Evolutionary conservation across 2,329 filamentous ascomycete species (phyloP).

Genomic region (Alternaria brassicicola): DNA sequence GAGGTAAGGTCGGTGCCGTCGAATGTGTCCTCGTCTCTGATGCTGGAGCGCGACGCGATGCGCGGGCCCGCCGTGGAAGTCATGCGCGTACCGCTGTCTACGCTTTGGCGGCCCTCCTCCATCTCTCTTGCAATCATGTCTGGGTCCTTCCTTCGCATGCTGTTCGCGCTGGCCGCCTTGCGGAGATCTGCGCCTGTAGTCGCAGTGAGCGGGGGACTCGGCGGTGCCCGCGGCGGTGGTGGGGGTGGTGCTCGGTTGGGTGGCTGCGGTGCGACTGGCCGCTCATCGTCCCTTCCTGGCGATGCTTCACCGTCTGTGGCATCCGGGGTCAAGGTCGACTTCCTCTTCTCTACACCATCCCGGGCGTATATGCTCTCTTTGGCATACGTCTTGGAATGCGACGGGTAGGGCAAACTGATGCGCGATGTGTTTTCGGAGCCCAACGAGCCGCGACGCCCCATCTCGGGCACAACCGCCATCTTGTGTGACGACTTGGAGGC

Average conservation of each 20-base stretch:
- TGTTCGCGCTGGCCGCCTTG: conserved; percentile 53
- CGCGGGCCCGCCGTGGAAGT: conserved; percentile 45
- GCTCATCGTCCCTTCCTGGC: conserved; percentile 31
- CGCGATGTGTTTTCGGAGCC: conserved; percentile 47
- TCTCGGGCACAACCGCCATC: conserved; percentile 54
- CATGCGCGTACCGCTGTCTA: conserved; percentile 48
- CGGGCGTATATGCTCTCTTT: conserved; percentile 77
- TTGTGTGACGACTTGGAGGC: conserved; percentile 39
- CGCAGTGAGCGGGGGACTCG: conserved; percentile 56
- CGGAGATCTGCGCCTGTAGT: conserved; percentile 50
- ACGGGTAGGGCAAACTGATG: conserved; percentile 71
- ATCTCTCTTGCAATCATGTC: conserved; percentile 46
- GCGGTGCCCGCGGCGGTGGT: conserved; percentile 46
- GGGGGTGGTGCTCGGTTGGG: conserved; percentile 27
- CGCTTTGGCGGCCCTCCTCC: conserved; percentile 49
- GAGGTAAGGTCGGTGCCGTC: conserved; percentile 53
- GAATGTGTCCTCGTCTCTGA: conserved; percentile 47
- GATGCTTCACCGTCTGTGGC: conserved; percentile 50
- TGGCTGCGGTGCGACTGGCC: conserved; percentile 13
- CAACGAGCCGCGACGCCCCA: conserved; percentile 50
- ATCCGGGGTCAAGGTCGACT: conserved; percentile 48
- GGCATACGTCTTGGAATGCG: conserved; percentile 88
- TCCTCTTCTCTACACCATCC: conserved; percentile 45
- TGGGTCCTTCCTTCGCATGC: conserved; percentile 50
- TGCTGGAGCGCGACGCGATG: conserved; percentile 51